Percentiles rank a stretch among this genome's conserved stretches.
Evolutionary conservation across 345 rosid species (phyloP).

Genomic region (Passiflora organensis): DNA sequence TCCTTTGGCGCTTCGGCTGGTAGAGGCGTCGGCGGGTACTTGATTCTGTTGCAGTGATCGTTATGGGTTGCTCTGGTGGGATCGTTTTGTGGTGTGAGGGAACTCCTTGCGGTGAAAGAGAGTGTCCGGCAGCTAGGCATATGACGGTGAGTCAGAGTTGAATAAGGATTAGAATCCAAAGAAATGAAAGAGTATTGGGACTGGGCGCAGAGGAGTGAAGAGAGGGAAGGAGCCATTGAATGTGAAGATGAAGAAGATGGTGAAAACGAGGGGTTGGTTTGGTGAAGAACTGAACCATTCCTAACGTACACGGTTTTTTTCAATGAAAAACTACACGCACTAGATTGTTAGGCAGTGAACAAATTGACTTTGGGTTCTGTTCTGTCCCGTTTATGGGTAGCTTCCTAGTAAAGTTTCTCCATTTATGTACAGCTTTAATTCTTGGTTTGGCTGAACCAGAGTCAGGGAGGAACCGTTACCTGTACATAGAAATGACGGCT

Average conservation of each 20-base stretch:
- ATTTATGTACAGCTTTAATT: too few relatives aligned
- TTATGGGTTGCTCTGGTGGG: background rate
- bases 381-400: too few relatives aligned
- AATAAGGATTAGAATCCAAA: constrained; percentile 6
- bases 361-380: too few relatives aligned
- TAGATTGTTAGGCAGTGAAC: too few relatives aligned
- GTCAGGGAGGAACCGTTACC: too few relatives aligned
- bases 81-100: too few relatives aligned
- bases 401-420: too few relatives aligned
- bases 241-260: background rate
- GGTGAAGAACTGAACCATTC: background rate
- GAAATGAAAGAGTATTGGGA: constrained; percentile 5
- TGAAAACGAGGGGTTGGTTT: background rate
- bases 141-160: constrained; percentile 9
- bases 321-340: too few relatives aligned
- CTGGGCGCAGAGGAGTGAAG: constrained; percentile 27
- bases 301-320: too few relatives aligned
- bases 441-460: too few relatives aligned
- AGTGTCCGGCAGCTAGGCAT: constrained; percentile 4
- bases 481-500: too few relatives aligned
- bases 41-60: constrained; percentile 5
- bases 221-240: constrained; percentile 36
- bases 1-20: constrained; percentile 25
- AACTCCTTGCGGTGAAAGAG: constrained; percentile 7
- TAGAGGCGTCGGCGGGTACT: constrained; percentile 15